Conservation (phyloP, 768 basidiomycete genomes). For the Tubosaeta sp. region DNA sequence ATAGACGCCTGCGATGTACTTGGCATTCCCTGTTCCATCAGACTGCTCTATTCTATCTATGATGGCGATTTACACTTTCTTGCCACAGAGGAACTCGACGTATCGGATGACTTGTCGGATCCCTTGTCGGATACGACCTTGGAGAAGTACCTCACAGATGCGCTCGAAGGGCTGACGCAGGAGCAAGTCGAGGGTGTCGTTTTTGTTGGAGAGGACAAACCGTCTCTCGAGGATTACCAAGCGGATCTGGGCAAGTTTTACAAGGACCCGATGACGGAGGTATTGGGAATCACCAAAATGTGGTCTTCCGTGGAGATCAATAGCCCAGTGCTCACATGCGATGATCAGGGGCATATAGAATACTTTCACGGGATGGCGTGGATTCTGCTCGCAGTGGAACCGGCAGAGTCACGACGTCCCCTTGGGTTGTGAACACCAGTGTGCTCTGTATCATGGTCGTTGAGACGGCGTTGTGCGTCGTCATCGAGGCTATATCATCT, state of each 20-base stretch:
- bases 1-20: constrained; percentile 4
- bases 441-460: too few relatives aligned
- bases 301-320: background rate
- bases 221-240: background rate
- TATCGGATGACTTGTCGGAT: background rate
- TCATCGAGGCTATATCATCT: too few relatives aligned
- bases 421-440: too few relatives aligned
- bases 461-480: too few relatives aligned
- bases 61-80: background rate
- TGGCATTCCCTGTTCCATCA: constrained; percentile 1
- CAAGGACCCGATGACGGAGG: constrained; percentile 1
- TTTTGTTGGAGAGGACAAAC: background rate
- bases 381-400: constrained; percentile 8
- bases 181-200: constrained; percentile 6
- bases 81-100: background rate
- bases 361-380: constrained; percentile 14
- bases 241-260: background rate
- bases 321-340: background rate
- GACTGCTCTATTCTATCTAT: background rate
- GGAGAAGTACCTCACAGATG: background rate
- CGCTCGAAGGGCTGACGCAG: background rate
- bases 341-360: background rate
- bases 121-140: background rate
- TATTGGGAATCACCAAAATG: constrained; percentile 7
- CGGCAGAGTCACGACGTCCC: background rate